Conservation (phyloP, 345 rosid species). For the Corchorus olitorius region DNA sequence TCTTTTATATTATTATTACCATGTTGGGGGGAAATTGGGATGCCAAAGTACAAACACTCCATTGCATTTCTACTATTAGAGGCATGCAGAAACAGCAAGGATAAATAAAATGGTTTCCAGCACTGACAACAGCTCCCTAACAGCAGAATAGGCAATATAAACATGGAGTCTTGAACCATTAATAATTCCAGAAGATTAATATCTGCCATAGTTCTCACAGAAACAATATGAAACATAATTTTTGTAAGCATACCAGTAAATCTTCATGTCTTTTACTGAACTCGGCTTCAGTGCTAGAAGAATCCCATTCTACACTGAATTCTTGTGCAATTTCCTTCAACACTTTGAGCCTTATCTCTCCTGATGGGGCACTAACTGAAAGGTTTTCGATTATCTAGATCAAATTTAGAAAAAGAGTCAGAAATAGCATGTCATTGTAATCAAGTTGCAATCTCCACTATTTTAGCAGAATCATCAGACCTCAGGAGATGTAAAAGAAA, state of each 20-base stretch:
- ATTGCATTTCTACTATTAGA: not conserved
- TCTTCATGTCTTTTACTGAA: constrained; percentile 86
- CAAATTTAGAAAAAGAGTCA: constrained; percentile 8
- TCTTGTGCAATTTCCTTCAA: constrained; percentile 85
- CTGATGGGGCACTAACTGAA: constrained; percentile 75
- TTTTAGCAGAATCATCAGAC: constrained; percentile 6
- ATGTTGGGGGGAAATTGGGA: not conserved
- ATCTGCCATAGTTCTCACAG: not conserved
- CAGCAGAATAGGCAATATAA: constrained; percentile 10
- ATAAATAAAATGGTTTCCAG: not conserved
- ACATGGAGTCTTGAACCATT: constrained; percentile 7
- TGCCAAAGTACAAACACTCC: not conserved
- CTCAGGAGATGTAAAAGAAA: constrained; percentile 7
- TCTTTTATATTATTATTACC: not conserved
- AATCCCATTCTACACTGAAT: constrained; percentile 76
- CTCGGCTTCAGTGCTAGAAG: constrained; percentile 83
- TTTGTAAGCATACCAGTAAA: constrained; percentile 57
- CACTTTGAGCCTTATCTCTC: constrained; percentile 67
- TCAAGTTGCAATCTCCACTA: constrained; percentile 14
- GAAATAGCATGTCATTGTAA: not conserved
- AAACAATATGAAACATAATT: constrained; percentile 18
- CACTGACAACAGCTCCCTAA: not conserved
- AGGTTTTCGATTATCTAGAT: constrained; percentile 85
- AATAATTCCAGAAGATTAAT: not conserved
- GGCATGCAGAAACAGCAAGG: not conserved